These are phyloP conservation scores for Raddia distichophylla DNA, from an alignment of 176 grass and related monocot species.

Conservation along the genomic window DNA sequence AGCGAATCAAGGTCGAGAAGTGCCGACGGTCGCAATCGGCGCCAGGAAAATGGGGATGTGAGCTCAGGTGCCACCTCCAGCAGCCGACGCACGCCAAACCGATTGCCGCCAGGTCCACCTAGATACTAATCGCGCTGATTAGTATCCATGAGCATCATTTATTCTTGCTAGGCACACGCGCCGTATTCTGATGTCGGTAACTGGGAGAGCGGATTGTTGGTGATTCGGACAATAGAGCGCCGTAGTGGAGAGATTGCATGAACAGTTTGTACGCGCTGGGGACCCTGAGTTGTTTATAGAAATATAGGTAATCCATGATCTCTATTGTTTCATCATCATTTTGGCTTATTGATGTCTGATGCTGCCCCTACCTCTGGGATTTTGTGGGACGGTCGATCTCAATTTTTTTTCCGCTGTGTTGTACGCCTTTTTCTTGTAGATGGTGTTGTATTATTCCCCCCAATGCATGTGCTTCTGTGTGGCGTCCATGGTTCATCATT, in stretches of 20 bases:
- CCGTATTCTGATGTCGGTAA: conserved; percentile 39
- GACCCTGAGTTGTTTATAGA: conserved; percentile 56
- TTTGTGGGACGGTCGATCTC: not conserved
- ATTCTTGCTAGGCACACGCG: conserved; percentile 55
- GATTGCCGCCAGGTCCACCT: conserved; percentile 79
- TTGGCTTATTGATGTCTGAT: conserved; percentile 13
- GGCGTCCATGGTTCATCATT: not conserved
- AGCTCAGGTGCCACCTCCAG: conserved; percentile 56
- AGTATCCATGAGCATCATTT: conserved; percentile 40
- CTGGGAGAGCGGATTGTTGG: conserved; percentile 35
- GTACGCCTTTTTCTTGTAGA: not conserved
- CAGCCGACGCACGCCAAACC: conserved; percentile 78
- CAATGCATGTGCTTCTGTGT: not conserved
- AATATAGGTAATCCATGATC: conserved; percentile 45
- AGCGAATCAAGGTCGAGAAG: conserved; percentile 80
- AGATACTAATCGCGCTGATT: conserved; percentile 47
- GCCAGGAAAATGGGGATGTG: conserved; percentile 75
- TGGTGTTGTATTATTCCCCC: not conserved
- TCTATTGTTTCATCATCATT: conserved; percentile 37
- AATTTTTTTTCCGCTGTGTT: not conserved
- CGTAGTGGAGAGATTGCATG: conserved; percentile 44
- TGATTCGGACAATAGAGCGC: conserved; percentile 26
- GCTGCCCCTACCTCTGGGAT: not conserved
- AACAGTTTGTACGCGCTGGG: conserved; percentile 32
- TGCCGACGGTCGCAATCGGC: conserved; percentile 59